phyloP scores from a whole-genome alignment of 2,329 filamentous ascomycete genomes.

The Fonsecaea erecta region DNA sequence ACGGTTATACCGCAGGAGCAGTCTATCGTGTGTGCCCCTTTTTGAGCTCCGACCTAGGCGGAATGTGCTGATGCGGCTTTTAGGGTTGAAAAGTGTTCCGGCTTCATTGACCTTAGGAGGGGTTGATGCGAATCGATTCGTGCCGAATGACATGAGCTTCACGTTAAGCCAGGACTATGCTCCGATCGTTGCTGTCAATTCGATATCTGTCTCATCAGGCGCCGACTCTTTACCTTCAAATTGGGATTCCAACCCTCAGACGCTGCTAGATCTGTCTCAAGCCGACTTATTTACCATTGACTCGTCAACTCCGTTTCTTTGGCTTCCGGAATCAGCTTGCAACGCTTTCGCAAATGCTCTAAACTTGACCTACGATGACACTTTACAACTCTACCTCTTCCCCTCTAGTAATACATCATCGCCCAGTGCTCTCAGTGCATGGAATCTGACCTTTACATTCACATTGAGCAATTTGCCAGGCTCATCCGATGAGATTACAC shows the following conservation, averaged over 20 bases:
- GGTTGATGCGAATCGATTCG: slow-evolving; percentile 42
- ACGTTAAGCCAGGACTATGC: slow-evolving; percentile 39
- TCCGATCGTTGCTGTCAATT: slow-evolving; percentile 42
- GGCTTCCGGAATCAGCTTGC: slow-evolving; percentile 46
- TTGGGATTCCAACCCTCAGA: slow-evolving; percentile 37
- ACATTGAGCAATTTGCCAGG: slow-evolving; percentile 41
- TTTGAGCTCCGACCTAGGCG: background rate
- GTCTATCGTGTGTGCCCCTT: slow-evolving; percentile 38
- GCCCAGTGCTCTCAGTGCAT: slow-evolving; percentile 38
- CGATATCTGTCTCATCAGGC: slow-evolving; percentile 38
- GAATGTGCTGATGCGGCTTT: slow-evolving; percentile 15
- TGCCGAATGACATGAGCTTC: slow-evolving; percentile 40
- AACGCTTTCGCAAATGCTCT: slow-evolving; percentile 45
- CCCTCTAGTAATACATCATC: slow-evolving; percentile 26
- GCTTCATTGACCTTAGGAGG: slow-evolving; percentile 43
- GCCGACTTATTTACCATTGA: slow-evolving; percentile 44
- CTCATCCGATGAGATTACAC: slow-evolving; percentile 39
- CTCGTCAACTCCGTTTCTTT: slow-evolving; percentile 48
- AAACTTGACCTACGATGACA: slow-evolving; percentile 44
- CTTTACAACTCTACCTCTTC: slow-evolving; percentile 45
- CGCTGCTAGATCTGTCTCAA: slow-evolving; percentile 34
- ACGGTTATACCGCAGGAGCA: slow-evolving; percentile 44
- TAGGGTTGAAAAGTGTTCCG: slow-evolving; percentile 40
- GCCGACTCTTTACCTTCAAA: slow-evolving; percentile 26
- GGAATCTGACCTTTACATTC: slow-evolving; percentile 46